Evolutionary conservation across 257 asterid genomes (phyloP).

Genomic region (Linaria vulgaris): DNA sequence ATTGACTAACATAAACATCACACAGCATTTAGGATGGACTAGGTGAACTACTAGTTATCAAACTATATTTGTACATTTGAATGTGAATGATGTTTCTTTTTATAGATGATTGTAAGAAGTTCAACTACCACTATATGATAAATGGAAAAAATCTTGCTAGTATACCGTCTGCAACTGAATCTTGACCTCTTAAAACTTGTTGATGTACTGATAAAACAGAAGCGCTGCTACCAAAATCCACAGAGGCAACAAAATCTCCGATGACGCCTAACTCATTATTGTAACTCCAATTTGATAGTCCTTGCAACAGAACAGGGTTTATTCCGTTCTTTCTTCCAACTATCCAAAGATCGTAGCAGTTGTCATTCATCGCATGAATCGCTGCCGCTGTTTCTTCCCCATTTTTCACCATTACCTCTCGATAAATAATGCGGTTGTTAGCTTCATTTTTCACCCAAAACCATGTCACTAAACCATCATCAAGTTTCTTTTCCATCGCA

Average conservation of each 20-base stretch:
- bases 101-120: neutral
- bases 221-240: slow-evolving; percentile 49
- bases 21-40: too few relatives aligned
- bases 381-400: slow-evolving; percentile 77
- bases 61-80: neutral
- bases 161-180: neutral
- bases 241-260: slow-evolving; percentile 66
- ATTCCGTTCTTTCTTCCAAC: slow-evolving; percentile 68
- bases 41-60: neutral
- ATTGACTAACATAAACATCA: too few relatives aligned
- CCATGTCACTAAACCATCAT: slow-evolving; percentile 77
- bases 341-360: slow-evolving; percentile 56
- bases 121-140: neutral
- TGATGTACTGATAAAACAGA: slow-evolving; percentile 72
- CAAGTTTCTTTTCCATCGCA: slow-evolving; percentile 71
- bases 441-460: slow-evolving; percentile 89
- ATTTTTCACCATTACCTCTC: slow-evolving; percentile 67
- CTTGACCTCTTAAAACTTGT: slow-evolving; percentile 65
- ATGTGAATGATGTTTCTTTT: neutral
- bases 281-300: slow-evolving; percentile 56
- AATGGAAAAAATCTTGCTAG: neutral
- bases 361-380: slow-evolving; percentile 49
- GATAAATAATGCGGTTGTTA: slow-evolving; percentile 45
- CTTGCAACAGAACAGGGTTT: slow-evolving; percentile 61
- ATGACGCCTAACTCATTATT: slow-evolving; percentile 67